Evolutionary conservation across 2,329 filamentous ascomycete species (phyloP), one percentile per base, ranked within the genome.

Genomic region (Tolypocladium ovalisporum): DNA sequence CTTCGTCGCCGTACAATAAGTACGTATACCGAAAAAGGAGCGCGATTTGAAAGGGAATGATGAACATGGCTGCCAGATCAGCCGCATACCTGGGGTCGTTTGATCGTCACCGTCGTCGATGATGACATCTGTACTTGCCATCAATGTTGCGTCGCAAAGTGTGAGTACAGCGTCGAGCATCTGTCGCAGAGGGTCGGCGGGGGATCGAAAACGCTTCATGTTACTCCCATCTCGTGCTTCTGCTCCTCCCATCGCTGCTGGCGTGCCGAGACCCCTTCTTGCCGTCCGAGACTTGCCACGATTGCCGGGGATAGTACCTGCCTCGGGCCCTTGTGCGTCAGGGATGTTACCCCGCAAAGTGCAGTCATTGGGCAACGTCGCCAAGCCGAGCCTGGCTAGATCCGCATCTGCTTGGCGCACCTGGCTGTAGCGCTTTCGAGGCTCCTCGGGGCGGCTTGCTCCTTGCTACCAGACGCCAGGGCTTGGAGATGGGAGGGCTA

Each of bases 341-440:
- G 55, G 59, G 57, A 61, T 58, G 49, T 39, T 61, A 61, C 59
- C 59, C 59, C 59, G 59, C 59, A 61, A 58, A 59, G 52, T 49
- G 56, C 44, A 52, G 52, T 22, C 37, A 58, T 58, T 59, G 59
- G 59, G 34, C 29, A 39, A 52, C 32, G 42, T 34, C 37, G 57
- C 49, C 54, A 58, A 34, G 39, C 27, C 22, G 36, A 17, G 36
- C n/a, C 22, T 29, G 35, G 53, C 37, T 42, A 54, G 56, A 22
- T 52, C 27, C 27, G 19, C 29, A 22, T 22, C 29, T 22, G 44
- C 27, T 27, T 27, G 40, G 37, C 17, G 37, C 37, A 4, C 37
- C n/a, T n/a, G 13, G 40, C 40, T 24, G 40, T 22, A 44, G 42
- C 44, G 1, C 2, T n/a, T 44, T 2, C 1, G 37, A 27, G 22